Base-by-base conservation (phyloP, 1,284 basidiomycete species). In the Sphagnurus paluster region DNA sequence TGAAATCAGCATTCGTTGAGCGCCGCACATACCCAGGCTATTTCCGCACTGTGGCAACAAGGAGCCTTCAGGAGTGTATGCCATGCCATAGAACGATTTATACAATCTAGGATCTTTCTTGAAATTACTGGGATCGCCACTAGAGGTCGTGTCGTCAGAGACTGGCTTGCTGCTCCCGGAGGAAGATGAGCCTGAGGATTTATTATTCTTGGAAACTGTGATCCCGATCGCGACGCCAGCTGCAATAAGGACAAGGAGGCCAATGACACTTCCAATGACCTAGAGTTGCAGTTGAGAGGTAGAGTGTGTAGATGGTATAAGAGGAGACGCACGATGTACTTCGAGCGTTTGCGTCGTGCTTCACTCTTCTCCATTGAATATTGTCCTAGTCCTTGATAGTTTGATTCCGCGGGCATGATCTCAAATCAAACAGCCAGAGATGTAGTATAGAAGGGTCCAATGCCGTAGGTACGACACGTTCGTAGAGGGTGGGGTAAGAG, bases 11-110 rank as follows among this genome's bases (percentile, higher is more conserved):
- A 5, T 25, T 10, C 23, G 34, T 33, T 25, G 17, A 40, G 57
- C 13, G 34, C n/a, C 11, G 10, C 40, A 13, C 46, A 11, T 30
- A 75, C 73, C 59, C 28, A 78, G 58, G 8, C 63, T 65, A 44
- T 70, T 74, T 11, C 70, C 70, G 47, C 79, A 81, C 9, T 71
- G 60, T 19, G 72, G 74, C 36, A 76, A 56, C 39, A 74, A 64
- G 21, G 75, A 70, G 53, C 78, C 75, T 46, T 77, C 75, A 0
- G 85, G 84, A 4, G 84, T 85, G 60, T 89, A 75, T 21, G 73
- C 72, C 51, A 87, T 65, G 16, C 81, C 86, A 62, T 79, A 89
- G 65, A 91, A 86, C 2, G 76, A 76, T 46, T 79, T 73, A 56
- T 81, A 75, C 17, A 90, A 64, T 1, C 67, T 67, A 2, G 70